Percentiles rank a stretch among this genome's conserved stretches.
Evolutionary conservation across 257 asterid species (phyloP).

Genomic region (Solanum virginianum): DNA sequence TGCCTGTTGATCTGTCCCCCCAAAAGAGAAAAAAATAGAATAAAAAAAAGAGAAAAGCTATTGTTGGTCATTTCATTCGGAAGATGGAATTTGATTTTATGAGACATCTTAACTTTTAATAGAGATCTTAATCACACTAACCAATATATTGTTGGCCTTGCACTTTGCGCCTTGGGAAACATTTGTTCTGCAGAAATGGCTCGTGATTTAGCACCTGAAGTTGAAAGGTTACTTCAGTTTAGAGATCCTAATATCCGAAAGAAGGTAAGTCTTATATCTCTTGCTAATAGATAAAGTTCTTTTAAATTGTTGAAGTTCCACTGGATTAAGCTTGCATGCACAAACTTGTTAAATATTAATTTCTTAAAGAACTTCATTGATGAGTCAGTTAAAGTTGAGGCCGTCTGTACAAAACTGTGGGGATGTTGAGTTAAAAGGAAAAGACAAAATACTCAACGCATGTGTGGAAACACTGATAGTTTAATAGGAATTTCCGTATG

Average conservation of each 20-base stretch:
- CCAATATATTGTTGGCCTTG: conserved; percentile 97
- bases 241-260: conserved; percentile 96
- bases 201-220: conserved; percentile 99
- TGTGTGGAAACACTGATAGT: not conserved
- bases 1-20: not conserved
- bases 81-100: conserved; percentile 3
- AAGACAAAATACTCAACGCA: not conserved
- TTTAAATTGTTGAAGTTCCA: not conserved
- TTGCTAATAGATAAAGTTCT: not conserved
- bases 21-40: not conserved
- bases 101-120: conserved; percentile 37
- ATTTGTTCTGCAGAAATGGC: conserved; percentile 99
- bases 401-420: not conserved
- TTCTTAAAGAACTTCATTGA: not conserved
- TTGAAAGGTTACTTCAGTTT: conserved; percentile 86
- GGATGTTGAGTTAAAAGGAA: not conserved
- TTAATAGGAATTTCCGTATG: not conserved
- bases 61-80: not conserved
- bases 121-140: conserved; percentile 96
- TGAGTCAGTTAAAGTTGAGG: not conserved
- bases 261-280: conserved; percentile 44
- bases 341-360: not conserved
- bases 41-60: not conserved
- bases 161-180: conserved; percentile 97
- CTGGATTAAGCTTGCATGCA: not conserved